Base-by-base conservation (phyloP, 108 stramenopile genomes). In the Nitzschia sp. region DNA sequence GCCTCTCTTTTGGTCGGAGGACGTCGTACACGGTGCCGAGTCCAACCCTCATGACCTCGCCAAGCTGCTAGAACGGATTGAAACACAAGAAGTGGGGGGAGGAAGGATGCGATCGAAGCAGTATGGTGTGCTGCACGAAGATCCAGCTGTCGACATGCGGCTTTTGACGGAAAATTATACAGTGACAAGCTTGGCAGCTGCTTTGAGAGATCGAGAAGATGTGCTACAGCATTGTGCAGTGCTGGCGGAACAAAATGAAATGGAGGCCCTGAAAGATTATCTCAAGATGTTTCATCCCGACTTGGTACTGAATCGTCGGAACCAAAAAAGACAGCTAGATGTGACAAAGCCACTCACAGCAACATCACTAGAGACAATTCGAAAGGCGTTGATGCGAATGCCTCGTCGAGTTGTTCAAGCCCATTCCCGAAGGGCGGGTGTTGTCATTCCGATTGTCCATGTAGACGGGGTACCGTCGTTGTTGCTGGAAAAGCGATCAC, bases 151-250 rank as follows among this genome's bases (percentile, higher is more conserved):
- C 48, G 97, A 98, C 67, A 91, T 98, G 85, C 78, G 88, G 26
- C 53, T 92, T 0, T 28, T 98, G 71, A 80, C 91, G 21, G 80
- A 89, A 45, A 97, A 96, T 72, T 98, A 95, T 63, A 97, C 97
- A 1, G 89, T 90, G 26, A 75, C 92, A 5, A 79, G 92, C 15
- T 80, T 98, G 36, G 97, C 97, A 52, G 73, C 82, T 62, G 97
- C 96, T 30, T 73, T 98, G 9, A 71, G 97, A 50, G 97, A 98
- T 73, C 79, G 97, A 21, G 97, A 98, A 65, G 92, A 95, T 53
- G 85, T 90, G 2, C 78, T 98, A 34, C 97, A 98, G 70, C 72
- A 77, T 6, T 88, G 87, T 47, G 94, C 97, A 1, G 55, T 80
- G 16, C 80, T 97, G 11, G 75, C 93, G 2, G 77, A 90, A 15